These are phyloP conservation scores for Gossypium laxum DNA, from an alignment of 441 rosid genomes.

Conservation along the genomic window DNA sequence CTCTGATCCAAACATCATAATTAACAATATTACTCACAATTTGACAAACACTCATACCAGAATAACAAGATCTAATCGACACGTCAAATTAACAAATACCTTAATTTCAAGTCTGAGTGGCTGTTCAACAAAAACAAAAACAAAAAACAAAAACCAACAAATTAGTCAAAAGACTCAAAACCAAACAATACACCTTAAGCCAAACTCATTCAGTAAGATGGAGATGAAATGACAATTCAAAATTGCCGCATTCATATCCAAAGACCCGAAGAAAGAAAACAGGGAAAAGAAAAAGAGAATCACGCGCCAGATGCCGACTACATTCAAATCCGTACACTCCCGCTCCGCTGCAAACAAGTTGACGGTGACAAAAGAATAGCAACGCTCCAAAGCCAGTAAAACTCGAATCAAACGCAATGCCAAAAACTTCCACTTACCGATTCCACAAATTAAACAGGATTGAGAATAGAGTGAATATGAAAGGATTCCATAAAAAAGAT, in stretches of 20 bases:
- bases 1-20: slow-evolving; percentile 36
- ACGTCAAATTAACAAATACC: slow-evolving; percentile 25
- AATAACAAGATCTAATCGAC: neutral
- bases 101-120: slow-evolving; percentile 68
- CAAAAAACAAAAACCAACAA: slow-evolving; percentile 3
- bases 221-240: neutral
- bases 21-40: slow-evolving; percentile 13
- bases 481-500: no score
- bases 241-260: slow-evolving; percentile 3
- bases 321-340: slow-evolving; percentile 13
- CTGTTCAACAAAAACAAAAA: slow-evolving; percentile 26
- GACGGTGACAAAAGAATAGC: no score
- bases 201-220: neutral
- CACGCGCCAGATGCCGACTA: slow-evolving; percentile 29
- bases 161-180: slow-evolving; percentile 20
- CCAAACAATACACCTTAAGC: slow-evolving; percentile 16
- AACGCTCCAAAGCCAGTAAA: no score
- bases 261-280: slow-evolving; percentile 6
- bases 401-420: no score
- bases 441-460: no score
- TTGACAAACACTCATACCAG: neutral
- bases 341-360: neutral
- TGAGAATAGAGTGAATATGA: no score
- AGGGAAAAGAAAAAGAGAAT: neutral
- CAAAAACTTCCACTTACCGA: no score